Conservation (phyloP, 169 alveolate genomes). For the Plasmodium malariae region DNA sequence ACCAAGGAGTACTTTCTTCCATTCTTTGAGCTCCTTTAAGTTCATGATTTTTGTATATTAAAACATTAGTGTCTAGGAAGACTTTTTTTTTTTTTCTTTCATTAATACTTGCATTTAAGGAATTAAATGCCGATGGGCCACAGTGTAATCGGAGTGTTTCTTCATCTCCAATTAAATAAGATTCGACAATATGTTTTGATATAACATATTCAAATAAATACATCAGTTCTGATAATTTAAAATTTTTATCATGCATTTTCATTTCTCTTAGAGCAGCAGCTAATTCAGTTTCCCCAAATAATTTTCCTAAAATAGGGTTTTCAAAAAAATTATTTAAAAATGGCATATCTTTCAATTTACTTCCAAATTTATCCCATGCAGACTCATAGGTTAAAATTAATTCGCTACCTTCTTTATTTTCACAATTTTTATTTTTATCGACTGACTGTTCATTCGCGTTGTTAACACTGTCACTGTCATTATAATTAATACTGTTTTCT, state of each 20-base stretch:
- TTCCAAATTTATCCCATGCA: slow-evolving; percentile 90
- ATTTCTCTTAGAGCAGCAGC: slow-evolving; percentile 91
- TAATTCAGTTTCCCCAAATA: slow-evolving; percentile 90
- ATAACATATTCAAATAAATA: slow-evolving; percentile 89
- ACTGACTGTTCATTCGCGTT: neutral
- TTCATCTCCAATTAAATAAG: slow-evolving; percentile 90
- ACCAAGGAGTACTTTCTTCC: slow-evolving; percentile 89
- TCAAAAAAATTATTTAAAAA: slow-evolving; percentile 90
- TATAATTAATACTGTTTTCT: neutral
- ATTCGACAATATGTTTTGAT: slow-evolving; percentile 90
- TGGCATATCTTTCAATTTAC: slow-evolving; percentile 91
- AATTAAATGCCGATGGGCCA: slow-evolving; percentile 89
- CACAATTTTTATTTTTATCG: slow-evolving; percentile 3
- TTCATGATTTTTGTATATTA: slow-evolving; percentile 88
- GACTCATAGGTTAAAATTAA: slow-evolving; percentile 85
- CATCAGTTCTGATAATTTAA: slow-evolving; percentile 88
- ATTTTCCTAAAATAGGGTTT: slow-evolving; percentile 86
- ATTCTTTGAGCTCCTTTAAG: slow-evolving; percentile 86
- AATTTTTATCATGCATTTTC: slow-evolving; percentile 90
- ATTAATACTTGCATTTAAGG: slow-evolving; percentile 85
- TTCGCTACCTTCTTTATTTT: slow-evolving; percentile 63
- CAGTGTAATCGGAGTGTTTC: slow-evolving; percentile 89
- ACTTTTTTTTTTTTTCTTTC: slow-evolving; percentile 87
- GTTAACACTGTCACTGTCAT: neutral
- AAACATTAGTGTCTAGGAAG: slow-evolving; percentile 87